Evolutionary conservation across 345 rosid genomes (phyloP).

Genomic region (Euphorbia peplus): DNA sequence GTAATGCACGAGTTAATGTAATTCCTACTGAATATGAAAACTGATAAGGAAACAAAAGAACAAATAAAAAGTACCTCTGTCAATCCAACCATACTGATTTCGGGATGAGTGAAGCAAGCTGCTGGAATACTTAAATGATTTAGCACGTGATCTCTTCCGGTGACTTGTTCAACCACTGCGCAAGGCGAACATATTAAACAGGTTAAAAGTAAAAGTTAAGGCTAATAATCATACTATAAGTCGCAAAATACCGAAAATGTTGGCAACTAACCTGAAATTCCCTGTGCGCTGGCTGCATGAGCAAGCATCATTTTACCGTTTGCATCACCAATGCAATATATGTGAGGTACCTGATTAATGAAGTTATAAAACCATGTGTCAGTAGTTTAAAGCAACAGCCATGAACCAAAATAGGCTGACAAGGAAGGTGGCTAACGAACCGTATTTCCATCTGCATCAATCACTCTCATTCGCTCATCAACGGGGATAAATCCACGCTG

Average conservation of each 20-base stretch:
- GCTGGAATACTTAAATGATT: constrained; percentile 96
- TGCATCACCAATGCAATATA: constrained; percentile 95
- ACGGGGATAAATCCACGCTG: constrained; percentile 92
- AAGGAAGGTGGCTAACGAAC: constrained; percentile 34
- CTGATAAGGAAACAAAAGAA: background rate
- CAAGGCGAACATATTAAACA: constrained; percentile 18
- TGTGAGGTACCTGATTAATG: constrained; percentile 64
- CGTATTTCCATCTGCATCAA: constrained; percentile 77
- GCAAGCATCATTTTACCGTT: constrained; percentile 99
- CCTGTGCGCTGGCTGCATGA: constrained; percentile 99
- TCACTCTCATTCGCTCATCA: constrained; percentile 82
- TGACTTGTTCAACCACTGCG: constrained; percentile 92
- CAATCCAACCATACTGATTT: constrained; percentile 98
- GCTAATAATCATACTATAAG: constrained; percentile 1
- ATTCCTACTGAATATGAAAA: background rate
- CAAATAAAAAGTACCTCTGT: constrained; percentile 61
- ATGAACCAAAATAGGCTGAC: background rate
- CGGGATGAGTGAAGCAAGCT: constrained; percentile 99
- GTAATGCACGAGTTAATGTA: constrained; percentile 11
- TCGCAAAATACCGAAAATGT: background rate
- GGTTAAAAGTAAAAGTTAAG: background rate
- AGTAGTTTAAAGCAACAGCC: constrained; percentile 5
- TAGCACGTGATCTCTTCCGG: constrained; percentile 86
- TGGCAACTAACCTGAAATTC: constrained; percentile 74
- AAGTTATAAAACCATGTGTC: constrained; percentile 10